phyloP scores from a whole-genome alignment of 2,329 filamentous ascomycete species.

The Calonectria pseudoturangicola region DNA sequence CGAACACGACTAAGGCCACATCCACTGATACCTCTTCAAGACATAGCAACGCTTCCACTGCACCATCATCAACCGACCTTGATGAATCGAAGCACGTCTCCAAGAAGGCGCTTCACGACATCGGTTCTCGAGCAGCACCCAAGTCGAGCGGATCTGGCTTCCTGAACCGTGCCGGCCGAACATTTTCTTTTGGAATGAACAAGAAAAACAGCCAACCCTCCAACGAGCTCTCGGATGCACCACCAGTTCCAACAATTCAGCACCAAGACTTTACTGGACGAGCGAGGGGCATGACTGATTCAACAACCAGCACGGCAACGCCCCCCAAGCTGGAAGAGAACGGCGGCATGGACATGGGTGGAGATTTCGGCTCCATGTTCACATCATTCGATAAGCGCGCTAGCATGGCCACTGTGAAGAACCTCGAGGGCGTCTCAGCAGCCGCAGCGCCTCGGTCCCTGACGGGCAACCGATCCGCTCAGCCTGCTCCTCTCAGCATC shows the following conservation, averaged over 20 bases:
- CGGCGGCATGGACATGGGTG: conserved; percentile 71
- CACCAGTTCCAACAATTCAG: conserved; percentile 62
- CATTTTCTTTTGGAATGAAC: conserved; percentile 75
- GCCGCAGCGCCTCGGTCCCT: conserved; percentile 65
- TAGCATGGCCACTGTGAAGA: conserved; percentile 69
- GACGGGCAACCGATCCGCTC: conserved; percentile 64
- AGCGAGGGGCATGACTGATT: conserved; percentile 71
- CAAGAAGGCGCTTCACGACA: conserved; percentile 62
- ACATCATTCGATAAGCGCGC: conserved; percentile 73
- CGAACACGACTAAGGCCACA: conserved; percentile 76
- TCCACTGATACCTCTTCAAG: conserved; percentile 77
- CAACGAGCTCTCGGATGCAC: conserved; percentile 59
- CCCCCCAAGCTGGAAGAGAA: conserved; percentile 68
- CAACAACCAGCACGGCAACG: conserved; percentile 72
- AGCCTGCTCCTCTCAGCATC: conserved; percentile 69
- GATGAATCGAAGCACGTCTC: conserved; percentile 57
- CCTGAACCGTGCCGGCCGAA: conserved; percentile 73
- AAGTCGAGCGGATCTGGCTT: conserved; percentile 72
- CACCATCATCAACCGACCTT: conserved; percentile 73
- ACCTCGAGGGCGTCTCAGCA: conserved; percentile 59
- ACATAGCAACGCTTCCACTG: conserved; percentile 77
- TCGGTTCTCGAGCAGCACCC: conserved; percentile 63
- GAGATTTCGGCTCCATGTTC: conserved; percentile 76
- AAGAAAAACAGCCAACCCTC: conserved; percentile 66
- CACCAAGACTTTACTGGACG: conserved; percentile 59